Base-by-base conservation (phyloP, 352 stramenopile species). In the Pseudoperonospora humuli region DNA sequence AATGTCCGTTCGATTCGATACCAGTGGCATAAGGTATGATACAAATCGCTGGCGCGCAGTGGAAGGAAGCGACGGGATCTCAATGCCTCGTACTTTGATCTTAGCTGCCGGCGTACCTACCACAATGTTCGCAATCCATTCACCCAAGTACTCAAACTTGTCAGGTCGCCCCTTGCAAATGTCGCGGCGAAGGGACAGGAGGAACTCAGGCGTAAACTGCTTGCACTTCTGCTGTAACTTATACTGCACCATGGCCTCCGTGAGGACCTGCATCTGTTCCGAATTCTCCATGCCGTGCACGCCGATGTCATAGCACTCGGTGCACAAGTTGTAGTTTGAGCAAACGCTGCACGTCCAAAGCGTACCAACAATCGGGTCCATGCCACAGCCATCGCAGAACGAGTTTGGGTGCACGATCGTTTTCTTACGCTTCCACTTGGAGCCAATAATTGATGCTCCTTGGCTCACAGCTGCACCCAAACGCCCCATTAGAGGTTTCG, bases 71-170 rank as follows among this genome's bases (percentile, higher is more conserved):
- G 69, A 65, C 11, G 79, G 75, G 39, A 88, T 86, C 57, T 91
- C 79, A 39, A 88, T 84, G 7, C 79, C 79, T 3, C 79, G 79
- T 32, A 87, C 75, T 31, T 65, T 83, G 42, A 91, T 91, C 56
- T 87, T 86, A 32, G 54, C 72, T 31, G 74, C 61, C 3, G 74
- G 45, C 7, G 64, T 83, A 27, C 75, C 75, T 36, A 78, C 70
- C 5, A 91, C 70, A 43, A 91, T 87, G 25, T 77, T 72, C 23
- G 67, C 79, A 61, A 91, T 85, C 79, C 79, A 91, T 20, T 68
- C 64, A 20, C 79, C 76, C 29, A 91, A 54, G 45, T 91, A 87
- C 52, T 91, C 70, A 41, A 91, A 85, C 58, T 91, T 91, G 63
- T 86, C 75, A 0, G 75, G 65, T 25, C 76, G 60, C 39, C 67